Evolutionary conservation across 2,329 filamentous ascomycete species (phyloP), one percentile per base, ranked within the genome.

Genomic region (Macroventuria anomochaeta): DNA sequence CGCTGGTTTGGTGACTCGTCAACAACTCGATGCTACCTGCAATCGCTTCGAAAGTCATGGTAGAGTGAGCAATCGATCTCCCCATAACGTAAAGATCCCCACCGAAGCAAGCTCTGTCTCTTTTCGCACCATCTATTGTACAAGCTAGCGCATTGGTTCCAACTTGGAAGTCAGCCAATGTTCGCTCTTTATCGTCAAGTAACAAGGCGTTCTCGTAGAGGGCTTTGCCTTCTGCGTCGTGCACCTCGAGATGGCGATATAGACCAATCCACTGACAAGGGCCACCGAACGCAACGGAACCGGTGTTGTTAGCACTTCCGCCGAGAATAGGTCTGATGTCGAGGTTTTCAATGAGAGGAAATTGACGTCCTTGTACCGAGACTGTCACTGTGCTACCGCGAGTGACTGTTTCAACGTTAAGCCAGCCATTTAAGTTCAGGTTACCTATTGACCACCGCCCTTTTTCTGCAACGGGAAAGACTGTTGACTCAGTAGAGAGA

Each of bases 211-310:
- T 55, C 17, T 43, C 41, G 18, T 55, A 55, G 3, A 55, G 15
- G 7, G 20, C 15, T n/a, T 20, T 26, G 8, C 15, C 42, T 7
- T 41, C 41, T 2, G 13, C 7, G 11, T 37, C 18, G 6, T 42
- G 28, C 5, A 55, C 53, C 13, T 17, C 46, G 13, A 55, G 46
- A 10, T 51, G 18, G 11, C 53, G 53, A 38, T 51, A 55, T 7
- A 25, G 26, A 13, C 46, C 36, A 1, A 34, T 28, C 53, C 53
- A 55, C 8, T 47, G 29, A n/a, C 46, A 47, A n/a, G 53, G 53
- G 3, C 53, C 53, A 34, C 46, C 53, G n/a, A 55, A 55, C 6
- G 53, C 53, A 17, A 55, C 37, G n/a, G 53, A 55, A 5, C 53
- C 53, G 8, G 47, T 55, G 26, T 55, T 55, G 26, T 51, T 51